phyloP scores from a whole-genome alignment of 2,329 filamentous ascomycete species.

The Sphaerostilbella broomeana region DNA sequence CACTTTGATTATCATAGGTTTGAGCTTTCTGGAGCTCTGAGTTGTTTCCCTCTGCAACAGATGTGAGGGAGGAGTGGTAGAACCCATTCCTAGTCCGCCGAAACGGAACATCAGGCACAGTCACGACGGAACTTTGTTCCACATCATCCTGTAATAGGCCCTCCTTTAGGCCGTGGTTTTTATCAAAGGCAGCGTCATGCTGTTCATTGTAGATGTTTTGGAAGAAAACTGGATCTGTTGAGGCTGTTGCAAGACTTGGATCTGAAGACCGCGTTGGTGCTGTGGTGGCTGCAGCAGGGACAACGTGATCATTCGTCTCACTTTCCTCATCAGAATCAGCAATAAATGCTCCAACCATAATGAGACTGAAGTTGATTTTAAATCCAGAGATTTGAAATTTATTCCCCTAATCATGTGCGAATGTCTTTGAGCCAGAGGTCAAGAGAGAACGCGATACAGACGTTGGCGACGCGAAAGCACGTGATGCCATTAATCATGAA shows the following conservation, averaged over 20 bases:
- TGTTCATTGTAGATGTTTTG: constrained; percentile 42
- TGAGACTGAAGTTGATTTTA: too few relatives aligned
- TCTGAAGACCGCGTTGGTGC: constrained; percentile 18
- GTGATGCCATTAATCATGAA: too few relatives aligned
- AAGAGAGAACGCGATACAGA: too few relatives aligned
- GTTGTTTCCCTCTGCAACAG: constrained; percentile 24
- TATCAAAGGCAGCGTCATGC: constrained; percentile 25
- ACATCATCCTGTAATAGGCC: not conserved
- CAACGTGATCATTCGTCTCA: constrained; percentile 16
- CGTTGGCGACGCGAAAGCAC: too few relatives aligned
- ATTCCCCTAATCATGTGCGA: too few relatives aligned
- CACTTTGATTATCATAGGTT: constrained; percentile 15
- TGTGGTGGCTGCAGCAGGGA: constrained; percentile 12
- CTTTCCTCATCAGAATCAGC: constrained; percentile 37
- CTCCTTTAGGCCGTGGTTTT: constrained; percentile 12
- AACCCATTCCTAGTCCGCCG: constrained; percentile 23
- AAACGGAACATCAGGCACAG: constrained; percentile 18
- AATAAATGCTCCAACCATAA: too few relatives aligned
- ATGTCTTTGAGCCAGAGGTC: too few relatives aligned
- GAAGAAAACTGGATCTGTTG: constrained; percentile 44
- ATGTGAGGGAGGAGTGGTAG: constrained; percentile 22
- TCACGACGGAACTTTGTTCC: constrained; percentile 13
- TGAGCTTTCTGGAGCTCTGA: constrained; percentile 12
- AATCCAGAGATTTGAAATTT: too few relatives aligned
- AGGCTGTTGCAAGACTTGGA: constrained; percentile 29